Percentiles rank a stretch among this genome's conserved stretches.
phyloP scores from a whole-genome alignment of 805 yeast species.

The Candida loeiensis region DNA sequence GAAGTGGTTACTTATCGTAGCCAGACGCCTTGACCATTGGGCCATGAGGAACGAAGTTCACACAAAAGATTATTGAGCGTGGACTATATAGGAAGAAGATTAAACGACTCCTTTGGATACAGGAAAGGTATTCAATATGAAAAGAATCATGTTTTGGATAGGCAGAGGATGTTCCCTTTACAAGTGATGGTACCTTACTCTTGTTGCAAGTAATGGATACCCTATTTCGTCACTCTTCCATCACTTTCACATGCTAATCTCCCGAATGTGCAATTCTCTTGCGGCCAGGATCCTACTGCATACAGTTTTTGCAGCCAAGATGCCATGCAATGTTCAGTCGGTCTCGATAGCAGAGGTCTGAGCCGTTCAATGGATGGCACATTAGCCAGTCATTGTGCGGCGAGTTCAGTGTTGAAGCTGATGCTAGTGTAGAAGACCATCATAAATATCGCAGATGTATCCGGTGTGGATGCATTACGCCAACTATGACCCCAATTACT shows the following conservation, averaged over 20 bases:
- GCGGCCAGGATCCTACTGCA: constrained; percentile 1
- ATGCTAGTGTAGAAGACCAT: neutral
- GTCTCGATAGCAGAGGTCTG: constrained; percentile 1
- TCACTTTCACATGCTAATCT: no score
- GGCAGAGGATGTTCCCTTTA: no score
- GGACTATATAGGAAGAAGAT: neutral
- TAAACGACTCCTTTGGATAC: no score
- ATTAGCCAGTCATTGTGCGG: neutral
- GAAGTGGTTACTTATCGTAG: constrained; percentile 41
- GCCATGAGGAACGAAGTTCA: constrained; percentile 48
- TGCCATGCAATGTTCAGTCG: neutral
- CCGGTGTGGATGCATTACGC: no score
- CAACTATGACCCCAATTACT: neutral
- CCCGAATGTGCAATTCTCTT: no score
- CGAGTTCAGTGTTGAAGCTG: neutral
- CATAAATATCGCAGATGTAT: no score
- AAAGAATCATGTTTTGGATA: no score
- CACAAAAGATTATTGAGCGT: neutral
- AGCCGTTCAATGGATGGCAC: neutral
- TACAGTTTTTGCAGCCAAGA: neutral
- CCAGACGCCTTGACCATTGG: constrained; percentile 53
- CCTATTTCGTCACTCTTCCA: neutral
- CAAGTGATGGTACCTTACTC: no score
- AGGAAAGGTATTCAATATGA: no score
- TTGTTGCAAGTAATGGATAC: no score